Evolutionary conservation across 108 stramenopile species (phyloP).

Genomic region (Fistulifera solaris): DNA sequence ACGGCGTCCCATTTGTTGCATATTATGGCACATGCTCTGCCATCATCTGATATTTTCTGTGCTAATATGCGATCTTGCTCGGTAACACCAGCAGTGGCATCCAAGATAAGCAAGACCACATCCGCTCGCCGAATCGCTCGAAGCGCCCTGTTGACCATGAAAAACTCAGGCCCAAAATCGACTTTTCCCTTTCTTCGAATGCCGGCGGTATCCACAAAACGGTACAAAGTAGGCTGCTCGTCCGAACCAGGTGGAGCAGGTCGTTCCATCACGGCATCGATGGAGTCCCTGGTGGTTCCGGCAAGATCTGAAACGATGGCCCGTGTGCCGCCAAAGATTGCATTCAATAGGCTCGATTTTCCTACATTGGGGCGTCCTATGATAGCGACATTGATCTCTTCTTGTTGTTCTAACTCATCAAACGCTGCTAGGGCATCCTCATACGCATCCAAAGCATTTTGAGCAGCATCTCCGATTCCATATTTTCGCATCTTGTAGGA

Average conservation of each 20-base stretch:
- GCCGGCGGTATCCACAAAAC: constrained; percentile 97
- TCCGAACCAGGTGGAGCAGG: constrained; percentile 37
- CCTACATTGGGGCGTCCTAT: constrained; percentile 98
- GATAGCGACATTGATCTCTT: constrained; percentile 90
- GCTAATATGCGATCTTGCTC: constrained; percentile 93
- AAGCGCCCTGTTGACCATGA: constrained; percentile 97
- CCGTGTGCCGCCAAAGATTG: constrained; percentile 79
- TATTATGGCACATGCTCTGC: constrained; percentile 92
- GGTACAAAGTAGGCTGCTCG: constrained; percentile 66
- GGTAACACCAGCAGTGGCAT: constrained; percentile 92
- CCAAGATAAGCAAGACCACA: constrained; percentile 90
- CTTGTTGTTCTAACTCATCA: constrained; percentile 50
- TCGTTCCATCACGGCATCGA: constrained; percentile 91
- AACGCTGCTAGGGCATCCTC: constrained; percentile 69
- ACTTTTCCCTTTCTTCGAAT: constrained; percentile 94
- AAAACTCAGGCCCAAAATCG: constrained; percentile 91
- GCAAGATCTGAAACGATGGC: constrained; percentile 94
- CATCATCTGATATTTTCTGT: constrained; percentile 89
- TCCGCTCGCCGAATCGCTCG: constrained; percentile 92
- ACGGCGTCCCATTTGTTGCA: constrained; percentile 98
- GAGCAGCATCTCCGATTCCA: constrained; percentile 48
- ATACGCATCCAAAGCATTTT: constrained; percentile 57
- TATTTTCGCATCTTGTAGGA: constrained; percentile 61
- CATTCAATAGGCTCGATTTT: constrained; percentile 89
- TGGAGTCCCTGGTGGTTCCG: constrained; percentile 96